phyloP scores from a whole-genome alignment of 768 basidiomycete genomes.

The Boletus rufocinnamomeus region DNA sequence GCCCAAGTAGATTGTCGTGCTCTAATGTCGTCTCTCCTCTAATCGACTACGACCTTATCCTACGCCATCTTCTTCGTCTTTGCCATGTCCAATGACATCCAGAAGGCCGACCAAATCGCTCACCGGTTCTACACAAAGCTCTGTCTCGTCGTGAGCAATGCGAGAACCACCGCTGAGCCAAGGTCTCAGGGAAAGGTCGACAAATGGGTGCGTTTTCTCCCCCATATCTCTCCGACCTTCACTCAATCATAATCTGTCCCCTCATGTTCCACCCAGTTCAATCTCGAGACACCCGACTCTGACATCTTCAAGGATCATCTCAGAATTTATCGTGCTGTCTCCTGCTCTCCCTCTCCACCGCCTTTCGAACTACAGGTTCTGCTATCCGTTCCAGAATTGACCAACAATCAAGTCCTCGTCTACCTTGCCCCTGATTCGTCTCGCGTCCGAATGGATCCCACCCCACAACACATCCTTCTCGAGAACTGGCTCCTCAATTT shows the following conservation, averaged over 20 bases:
- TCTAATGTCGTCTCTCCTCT: constrained; percentile 34
- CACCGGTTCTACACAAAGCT: constrained; percentile 84
- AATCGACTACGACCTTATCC: constrained; percentile 20
- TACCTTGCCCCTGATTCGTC: constrained; percentile 59
- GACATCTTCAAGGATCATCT: constrained; percentile 66
- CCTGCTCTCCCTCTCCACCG: constrained; percentile 35
- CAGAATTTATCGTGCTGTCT: constrained; percentile 57
- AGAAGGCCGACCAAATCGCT: constrained; percentile 84
- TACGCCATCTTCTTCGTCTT: constrained; percentile 10
- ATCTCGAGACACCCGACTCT: constrained; percentile 75
- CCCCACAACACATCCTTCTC: constrained; percentile 67
- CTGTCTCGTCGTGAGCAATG: constrained; percentile 70
- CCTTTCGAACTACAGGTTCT: constrained; percentile 71
- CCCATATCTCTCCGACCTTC: neutral
- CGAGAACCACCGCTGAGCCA: constrained; percentile 60
- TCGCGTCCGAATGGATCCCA: constrained; percentile 66
- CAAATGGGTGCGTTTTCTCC: constrained; percentile 68
- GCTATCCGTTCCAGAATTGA: constrained; percentile 66
- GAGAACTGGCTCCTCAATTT: constrained; percentile 69
- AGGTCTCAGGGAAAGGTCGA: constrained; percentile 55
- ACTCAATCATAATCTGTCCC: neutral
- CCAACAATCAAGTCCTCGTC: constrained; percentile 72
- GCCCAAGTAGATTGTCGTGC: constrained; percentile 27
- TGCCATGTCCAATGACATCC: constrained; percentile 55
- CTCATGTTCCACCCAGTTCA: constrained; percentile 53